phyloP scores from a whole-genome alignment of 169 alveolate genomes.

The Plasmodium relictum region DNA sequence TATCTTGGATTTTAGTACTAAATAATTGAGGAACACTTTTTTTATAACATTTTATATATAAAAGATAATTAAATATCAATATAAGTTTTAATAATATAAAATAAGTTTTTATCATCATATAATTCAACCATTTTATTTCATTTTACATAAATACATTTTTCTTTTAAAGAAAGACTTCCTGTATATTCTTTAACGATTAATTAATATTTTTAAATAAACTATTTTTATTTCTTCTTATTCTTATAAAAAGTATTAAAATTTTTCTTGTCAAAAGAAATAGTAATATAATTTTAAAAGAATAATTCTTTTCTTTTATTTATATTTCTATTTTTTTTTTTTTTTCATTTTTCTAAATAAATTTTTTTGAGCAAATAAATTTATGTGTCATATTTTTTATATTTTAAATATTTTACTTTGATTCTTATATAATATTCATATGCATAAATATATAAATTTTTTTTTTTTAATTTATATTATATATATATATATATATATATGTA shows the following conservation, averaged over 20 bases:
- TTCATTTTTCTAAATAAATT: background rate
- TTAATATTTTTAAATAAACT: background rate
- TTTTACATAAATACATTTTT: background rate
- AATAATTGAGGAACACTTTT: background rate
- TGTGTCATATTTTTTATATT: background rate
- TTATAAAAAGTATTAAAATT: background rate
- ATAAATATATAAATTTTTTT: background rate
- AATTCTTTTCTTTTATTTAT: slow-evolving; percentile 2
- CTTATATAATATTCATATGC: background rate
- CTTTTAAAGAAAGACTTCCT: background rate
- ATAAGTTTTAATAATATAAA: background rate
- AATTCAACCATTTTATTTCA: slow-evolving; percentile 11
- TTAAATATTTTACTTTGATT: no score
- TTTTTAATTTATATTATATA: background rate
- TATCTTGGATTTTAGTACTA: background rate
- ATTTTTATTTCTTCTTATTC: no score
- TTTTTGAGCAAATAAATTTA: background rate
- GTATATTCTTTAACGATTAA: background rate
- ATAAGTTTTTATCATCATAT: slow-evolving; percentile 12
- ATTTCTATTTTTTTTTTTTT: background rate
- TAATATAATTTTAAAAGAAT: background rate
- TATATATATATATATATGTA: background rate
- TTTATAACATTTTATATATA: slow-evolving; percentile 12
- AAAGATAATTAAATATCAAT: background rate
- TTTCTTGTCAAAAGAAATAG: background rate